phyloP scores from a whole-genome alignment of 169 alveolate genomes.

The Cryptosporidium sp. region DNA sequence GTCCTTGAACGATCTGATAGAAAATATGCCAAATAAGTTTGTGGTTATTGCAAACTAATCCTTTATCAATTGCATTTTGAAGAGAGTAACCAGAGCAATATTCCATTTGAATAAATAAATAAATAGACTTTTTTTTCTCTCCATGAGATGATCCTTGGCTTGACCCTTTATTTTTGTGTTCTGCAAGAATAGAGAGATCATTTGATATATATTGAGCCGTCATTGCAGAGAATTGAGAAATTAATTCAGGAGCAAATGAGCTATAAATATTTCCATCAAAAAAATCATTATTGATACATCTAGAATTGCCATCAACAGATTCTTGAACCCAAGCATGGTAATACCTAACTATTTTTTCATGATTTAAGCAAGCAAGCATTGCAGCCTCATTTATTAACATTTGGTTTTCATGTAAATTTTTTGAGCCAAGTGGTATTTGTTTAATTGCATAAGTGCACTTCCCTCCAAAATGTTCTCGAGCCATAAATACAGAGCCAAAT shows the following conservation, averaged over 20 bases:
- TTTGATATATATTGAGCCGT: constrained; percentile 64
- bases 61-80: constrained; percentile 81
- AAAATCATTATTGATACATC: constrained; percentile 37
- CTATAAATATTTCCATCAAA: constrained; percentile 37
- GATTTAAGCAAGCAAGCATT: constrained; percentile 86
- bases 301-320: constrained; percentile 76
- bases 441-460: constrained; percentile 84
- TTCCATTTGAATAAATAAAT: constrained; percentile 86
- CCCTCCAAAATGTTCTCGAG: constrained; percentile 79
- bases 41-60: constrained; percentile 80
- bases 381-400: constrained; percentile 85
- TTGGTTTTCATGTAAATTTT: constrained; percentile 78
- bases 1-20: constrained; percentile 86
- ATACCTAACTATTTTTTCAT: constrained; percentile 86
- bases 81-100: constrained; percentile 87
- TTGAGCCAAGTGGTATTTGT: constrained; percentile 80
- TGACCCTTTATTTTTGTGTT: constrained; percentile 50
- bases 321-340: constrained; percentile 89
- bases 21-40: constrained; percentile 83
- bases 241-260: constrained; percentile 66
- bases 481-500: constrained; percentile 87
- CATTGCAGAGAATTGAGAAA: constrained; percentile 66
- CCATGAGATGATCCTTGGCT: not conserved
- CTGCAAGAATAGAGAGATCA: constrained; percentile 13
- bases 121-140: constrained; percentile 79